Conservation (phyloP, 1,284 basidiomycete genomes). For the Sanghuangporus weigelae region DNA sequence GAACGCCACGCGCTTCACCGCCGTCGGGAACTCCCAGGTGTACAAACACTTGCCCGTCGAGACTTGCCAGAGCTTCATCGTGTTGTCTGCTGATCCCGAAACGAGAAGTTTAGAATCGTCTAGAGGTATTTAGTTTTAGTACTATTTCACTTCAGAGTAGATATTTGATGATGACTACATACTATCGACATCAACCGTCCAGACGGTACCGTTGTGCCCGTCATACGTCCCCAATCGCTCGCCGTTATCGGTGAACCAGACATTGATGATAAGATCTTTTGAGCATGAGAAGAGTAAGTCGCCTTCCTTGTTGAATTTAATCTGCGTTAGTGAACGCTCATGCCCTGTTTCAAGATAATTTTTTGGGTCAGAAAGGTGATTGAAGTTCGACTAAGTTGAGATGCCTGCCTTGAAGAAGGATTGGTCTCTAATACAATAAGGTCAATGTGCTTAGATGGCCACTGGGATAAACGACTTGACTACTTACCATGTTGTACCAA, state of each 20-base stretch:
- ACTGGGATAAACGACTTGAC: background rate
- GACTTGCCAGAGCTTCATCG: slow-evolving; percentile 89
- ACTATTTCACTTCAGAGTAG: background rate
- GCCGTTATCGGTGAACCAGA: slow-evolving; percentile 98
- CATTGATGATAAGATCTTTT: slow-evolving; percentile 94
- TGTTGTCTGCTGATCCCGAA: slow-evolving; percentile 89
- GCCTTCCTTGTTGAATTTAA: slow-evolving; percentile 94
- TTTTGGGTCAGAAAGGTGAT: too few species aligned
- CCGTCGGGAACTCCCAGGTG: slow-evolving; percentile 97
- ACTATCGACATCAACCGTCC: slow-evolving; percentile 97
- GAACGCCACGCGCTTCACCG: slow-evolving; percentile 92
- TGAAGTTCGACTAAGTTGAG: too few species aligned
- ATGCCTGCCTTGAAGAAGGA: slow-evolving; percentile 25
- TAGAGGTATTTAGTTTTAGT: slow-evolving; percentile 47
- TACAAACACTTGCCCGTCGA: slow-evolving; percentile 87
- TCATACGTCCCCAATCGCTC: slow-evolving; percentile 96
- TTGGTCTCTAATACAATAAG: slow-evolving; percentile 21
- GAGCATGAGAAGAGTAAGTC: slow-evolving; percentile 95
- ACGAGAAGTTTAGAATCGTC: slow-evolving; percentile 69
- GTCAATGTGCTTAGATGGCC: background rate
- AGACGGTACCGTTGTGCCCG: slow-evolving; percentile 94
- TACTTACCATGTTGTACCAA: background rate
- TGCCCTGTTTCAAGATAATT: slow-evolving; percentile 56
- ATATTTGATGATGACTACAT: slow-evolving; percentile 31
- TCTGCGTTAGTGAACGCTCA: slow-evolving; percentile 96